These are phyloP conservation scores for Ogataea populi-albae DNA, from an alignment of 805 yeast species.

Conservation along the genomic window DNA sequence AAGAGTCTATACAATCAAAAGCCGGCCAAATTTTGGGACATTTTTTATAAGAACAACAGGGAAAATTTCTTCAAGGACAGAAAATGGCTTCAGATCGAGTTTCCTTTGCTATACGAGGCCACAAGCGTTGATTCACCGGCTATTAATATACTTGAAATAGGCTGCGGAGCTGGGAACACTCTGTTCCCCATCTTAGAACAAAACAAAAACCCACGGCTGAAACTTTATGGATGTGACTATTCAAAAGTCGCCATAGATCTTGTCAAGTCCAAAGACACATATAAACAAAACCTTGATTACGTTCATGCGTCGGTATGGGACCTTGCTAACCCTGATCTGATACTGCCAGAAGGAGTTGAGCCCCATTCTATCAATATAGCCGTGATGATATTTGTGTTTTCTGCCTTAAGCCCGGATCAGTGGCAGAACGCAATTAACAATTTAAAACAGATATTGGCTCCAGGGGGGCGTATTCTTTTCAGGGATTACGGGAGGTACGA, in stretches of 20 bases:
- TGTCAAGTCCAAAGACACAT: conserved; percentile 63
- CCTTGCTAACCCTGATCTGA: conserved; percentile 69
- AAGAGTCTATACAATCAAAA: conserved; percentile 72
- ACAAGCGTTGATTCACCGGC: conserved; percentile 72
- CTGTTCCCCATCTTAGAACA: conserved; percentile 84
- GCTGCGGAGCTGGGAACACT: conserved; percentile 98
- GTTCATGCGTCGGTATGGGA: conserved; percentile 96
- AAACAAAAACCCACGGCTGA: conserved; percentile 74
- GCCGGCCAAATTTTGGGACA: conserved; percentile 95
- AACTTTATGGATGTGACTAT: conserved; percentile 83
- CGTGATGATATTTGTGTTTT: conserved; percentile 92
- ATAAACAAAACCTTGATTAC: conserved; percentile 44
- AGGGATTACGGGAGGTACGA: conserved; percentile 97
- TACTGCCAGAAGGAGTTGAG: conserved; percentile 80
- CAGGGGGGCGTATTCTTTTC: conserved; percentile 87
- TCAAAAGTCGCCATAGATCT: conserved; percentile 86
- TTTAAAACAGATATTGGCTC: conserved; percentile 70
- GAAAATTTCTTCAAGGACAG: conserved; percentile 96
- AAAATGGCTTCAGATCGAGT: conserved; percentile 93
- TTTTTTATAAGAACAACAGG: conserved; percentile 83
- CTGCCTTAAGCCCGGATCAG: conserved; percentile 88
- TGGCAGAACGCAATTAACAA: conserved; percentile 82
- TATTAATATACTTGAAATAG: conserved; percentile 79
- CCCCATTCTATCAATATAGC: conserved; percentile 83
- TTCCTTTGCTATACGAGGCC: conserved; percentile 78